These are phyloP conservation scores for Ilex paraguariensis DNA, from an alignment of 305 asterid genomes.

Conservation along the genomic window DNA sequence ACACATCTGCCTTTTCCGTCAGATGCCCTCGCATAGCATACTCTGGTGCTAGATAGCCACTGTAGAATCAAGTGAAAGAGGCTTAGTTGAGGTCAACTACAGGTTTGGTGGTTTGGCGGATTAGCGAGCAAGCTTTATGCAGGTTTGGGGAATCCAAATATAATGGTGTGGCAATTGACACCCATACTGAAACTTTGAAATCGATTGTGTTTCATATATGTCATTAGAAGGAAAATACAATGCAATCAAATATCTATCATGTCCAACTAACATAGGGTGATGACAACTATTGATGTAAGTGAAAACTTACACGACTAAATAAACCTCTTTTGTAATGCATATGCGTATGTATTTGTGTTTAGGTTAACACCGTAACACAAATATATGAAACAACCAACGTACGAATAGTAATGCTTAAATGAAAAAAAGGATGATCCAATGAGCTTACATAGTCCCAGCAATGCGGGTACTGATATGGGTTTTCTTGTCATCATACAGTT, in stretches of 20 bases:
- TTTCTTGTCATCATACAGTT: conserved; percentile 1
- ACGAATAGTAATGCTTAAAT: neutral
- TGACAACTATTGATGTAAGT: too few relatives aligned
- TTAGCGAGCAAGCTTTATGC: neutral
- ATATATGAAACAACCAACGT: neutral
- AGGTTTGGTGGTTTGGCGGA: neutral
- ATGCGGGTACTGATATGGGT: conserved; percentile 2
- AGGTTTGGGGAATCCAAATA: neutral
- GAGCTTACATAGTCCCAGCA: conserved; percentile 2
- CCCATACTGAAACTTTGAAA: too few relatives aligned
- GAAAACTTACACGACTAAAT: too few relatives aligned
- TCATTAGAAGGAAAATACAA: too few relatives aligned
- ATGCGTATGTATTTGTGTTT: too few relatives aligned
- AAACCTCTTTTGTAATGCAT: too few relatives aligned
- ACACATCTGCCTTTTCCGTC: neutral
- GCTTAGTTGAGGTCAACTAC: neutral
- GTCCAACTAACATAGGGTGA: too few relatives aligned
- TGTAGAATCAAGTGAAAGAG: neutral
- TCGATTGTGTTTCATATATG: too few relatives aligned
- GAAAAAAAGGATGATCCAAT: neutral
- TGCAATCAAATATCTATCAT: neutral
- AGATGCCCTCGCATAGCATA: neutral
- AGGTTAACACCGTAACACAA: neutral
- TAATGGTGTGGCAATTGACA: neutral
- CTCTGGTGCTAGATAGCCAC: neutral